Evolutionary conservation across 2,329 filamentous ascomycete species (phyloP), one percentile per base, ranked within the genome.

Genomic region (Aureobasidium vineae): DNA sequence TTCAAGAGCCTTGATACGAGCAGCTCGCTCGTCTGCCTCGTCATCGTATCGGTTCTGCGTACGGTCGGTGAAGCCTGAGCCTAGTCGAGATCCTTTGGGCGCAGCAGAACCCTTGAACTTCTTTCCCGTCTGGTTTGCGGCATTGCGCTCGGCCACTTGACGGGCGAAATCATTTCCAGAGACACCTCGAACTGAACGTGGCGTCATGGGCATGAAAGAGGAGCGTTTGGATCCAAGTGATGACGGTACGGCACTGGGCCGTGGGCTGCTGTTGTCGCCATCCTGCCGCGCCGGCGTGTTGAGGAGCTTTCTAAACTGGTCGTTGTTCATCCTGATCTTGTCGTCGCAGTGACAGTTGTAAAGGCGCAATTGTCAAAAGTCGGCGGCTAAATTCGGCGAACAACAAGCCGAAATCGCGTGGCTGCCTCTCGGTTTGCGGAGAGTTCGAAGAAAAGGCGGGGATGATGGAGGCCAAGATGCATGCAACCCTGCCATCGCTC

Each of bases 281-380:
- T 76, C 71, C 67, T 79, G 65, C 45, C 75, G 70, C 8, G 78
- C 75, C 2, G 83, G 77, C 3, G 80, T 83, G 70, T 85, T 83
- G 77, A 88, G 81, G 26, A 98, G 84, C 70, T 90, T 89, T 65
- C 95, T 89, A 74, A 99, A 99, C 73, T 97, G 91, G 50, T 92
- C 87, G 82, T 98, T 98, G 77, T 98, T 96, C 95, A 99, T 98
- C 13, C 26, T 45, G 21, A 6, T 33, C 26, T 60, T 26, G 50
- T 50, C 23, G 63, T 66, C 16, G 21, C 21, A 13, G 19, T 23
- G 49, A 64, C 10, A 26, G 61, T 16, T 23, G 49, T 5, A 19
- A 13, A 63, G 45, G 23, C 43, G 59, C 59, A 49, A 40, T 38
- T 8, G 23, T 49, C 41, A 63, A 63, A 63, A 52, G 59, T 52